These are phyloP conservation scores for Oryza nivara DNA, from an alignment of 176 grass and related monocot species.

Conservation along the genomic window DNA sequence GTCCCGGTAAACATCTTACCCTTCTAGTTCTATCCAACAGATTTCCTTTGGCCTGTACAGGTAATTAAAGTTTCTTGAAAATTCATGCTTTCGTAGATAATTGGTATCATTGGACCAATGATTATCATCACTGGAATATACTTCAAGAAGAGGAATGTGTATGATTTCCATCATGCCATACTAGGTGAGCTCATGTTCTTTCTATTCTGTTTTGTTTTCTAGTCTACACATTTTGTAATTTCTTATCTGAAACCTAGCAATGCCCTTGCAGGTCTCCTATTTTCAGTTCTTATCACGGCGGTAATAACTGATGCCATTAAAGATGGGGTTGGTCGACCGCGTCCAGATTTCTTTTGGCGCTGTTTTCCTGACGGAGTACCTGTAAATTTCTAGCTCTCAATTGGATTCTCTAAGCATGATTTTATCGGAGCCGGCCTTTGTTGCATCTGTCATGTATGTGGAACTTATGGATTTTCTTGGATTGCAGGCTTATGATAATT, in stretches of 20 bases:
- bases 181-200: conserved; percentile 47
- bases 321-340: conserved; percentile 71
- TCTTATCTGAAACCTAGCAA: conserved; percentile 28
- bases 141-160: conserved; percentile 75
- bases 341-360: conserved; percentile 88
- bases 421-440: neutral
- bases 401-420: neutral
- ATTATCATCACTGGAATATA: conserved; percentile 66
- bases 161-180: conserved; percentile 81
- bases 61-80: conserved; percentile 3
- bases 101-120: conserved; percentile 63
- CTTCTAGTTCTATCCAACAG: conserved; percentile 21
- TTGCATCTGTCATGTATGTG: neutral
- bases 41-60: conserved; percentile 29
- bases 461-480: conserved; percentile 3
- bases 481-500: conserved; percentile 57
- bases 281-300: conserved; percentile 75
- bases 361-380: conserved; percentile 74
- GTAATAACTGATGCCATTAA: conserved; percentile 87
- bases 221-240: conserved; percentile 26
- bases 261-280: conserved; percentile 58
- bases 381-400: conserved; percentile 39
- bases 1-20: conserved; percentile 60
- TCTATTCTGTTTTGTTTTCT: neutral
- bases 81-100: conserved; percentile 52